These are phyloP conservation scores for Heteromeles arbutifolia DNA, from an alignment of 306 rosid species.

Conservation along the genomic window DNA sequence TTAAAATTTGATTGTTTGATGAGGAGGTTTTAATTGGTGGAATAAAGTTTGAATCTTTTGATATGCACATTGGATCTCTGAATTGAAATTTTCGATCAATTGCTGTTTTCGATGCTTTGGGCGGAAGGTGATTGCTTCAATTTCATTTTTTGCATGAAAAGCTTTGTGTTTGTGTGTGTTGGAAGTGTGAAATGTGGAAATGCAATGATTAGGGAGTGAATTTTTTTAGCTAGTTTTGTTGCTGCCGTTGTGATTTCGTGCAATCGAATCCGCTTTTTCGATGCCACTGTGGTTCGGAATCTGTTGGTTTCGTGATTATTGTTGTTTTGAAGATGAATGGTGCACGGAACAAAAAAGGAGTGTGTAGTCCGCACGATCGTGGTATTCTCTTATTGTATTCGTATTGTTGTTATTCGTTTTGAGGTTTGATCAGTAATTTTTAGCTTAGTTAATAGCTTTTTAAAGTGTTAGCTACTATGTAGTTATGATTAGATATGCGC, in stretches of 20 bases:
- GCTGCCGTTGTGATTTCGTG: background rate
- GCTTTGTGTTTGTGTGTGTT: background rate
- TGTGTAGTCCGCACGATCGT: background rate
- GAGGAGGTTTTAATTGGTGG: background rate
- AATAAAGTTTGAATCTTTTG: background rate
- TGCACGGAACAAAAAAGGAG: constrained; percentile 5
- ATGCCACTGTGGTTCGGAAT: constrained; percentile 6
- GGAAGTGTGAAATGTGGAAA: constrained; percentile 3
- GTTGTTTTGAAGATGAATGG: background rate
- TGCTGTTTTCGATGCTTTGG: background rate
- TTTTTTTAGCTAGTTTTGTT: constrained; percentile 13
- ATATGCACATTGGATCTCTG: constrained; percentile 38
- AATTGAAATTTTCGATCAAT: background rate
- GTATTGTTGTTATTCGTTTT: constrained; percentile 2
- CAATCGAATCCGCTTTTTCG: background rate
- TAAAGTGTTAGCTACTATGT: background rate
- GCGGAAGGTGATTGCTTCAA: constrained; percentile 2
- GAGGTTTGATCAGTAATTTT: background rate
- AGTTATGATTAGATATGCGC: background rate
- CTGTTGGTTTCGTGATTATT: background rate
- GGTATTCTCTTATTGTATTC: background rate
- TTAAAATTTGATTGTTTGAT: background rate
- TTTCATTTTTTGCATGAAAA: background rate
- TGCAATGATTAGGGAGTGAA: constrained; percentile 6
- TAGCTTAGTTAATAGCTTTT: background rate